A percentile compares a stretch with the other conserved stretches of the same genome.
These are phyloP conservation scores for Camelina hispida DNA, from an alignment of 345 rosid species.

Conservation along the genomic window DNA sequence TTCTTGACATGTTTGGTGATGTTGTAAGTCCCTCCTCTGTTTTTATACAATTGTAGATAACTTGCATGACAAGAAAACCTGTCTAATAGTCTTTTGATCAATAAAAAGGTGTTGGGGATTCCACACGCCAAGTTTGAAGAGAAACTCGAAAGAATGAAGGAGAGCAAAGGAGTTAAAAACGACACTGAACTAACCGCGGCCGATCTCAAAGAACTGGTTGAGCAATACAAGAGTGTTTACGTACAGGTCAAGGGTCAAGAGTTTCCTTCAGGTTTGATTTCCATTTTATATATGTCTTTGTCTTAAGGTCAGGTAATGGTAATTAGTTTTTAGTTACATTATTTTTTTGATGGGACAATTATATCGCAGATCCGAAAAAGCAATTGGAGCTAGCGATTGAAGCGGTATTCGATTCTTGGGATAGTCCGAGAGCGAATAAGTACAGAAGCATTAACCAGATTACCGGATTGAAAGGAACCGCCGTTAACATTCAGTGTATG, in stretches of 20 bases:
- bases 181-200: constrained; percentile 74
- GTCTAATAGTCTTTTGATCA: not conserved
- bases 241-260: constrained; percentile 60
- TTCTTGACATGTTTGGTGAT: constrained; percentile 91
- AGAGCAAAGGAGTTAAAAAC: constrained; percentile 61
- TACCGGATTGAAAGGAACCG: constrained; percentile 85
- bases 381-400: constrained; percentile 70
- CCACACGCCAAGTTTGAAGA: constrained; percentile 83
- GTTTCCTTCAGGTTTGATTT: constrained; percentile 80
- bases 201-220: constrained; percentile 84
- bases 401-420: constrained; percentile 97
- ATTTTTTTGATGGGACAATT: not conserved
- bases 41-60: not conserved
- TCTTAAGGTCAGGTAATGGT: not conserved
- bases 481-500: constrained; percentile 94
- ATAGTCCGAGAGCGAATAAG: constrained; percentile 81
- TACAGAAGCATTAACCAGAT: constrained; percentile 91
- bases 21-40: constrained; percentile 67
- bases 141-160: constrained; percentile 72
- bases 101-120: constrained; percentile 80
- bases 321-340: not conserved
- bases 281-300: not conserved
- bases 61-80: not conserved
- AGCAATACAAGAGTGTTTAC: constrained; percentile 82
- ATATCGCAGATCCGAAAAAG: constrained; percentile 70